These are phyloP conservation scores for Protomyces pachydermus DNA, from an alignment of 1,139 yeast genomes.

Conservation along the genomic window DNA sequence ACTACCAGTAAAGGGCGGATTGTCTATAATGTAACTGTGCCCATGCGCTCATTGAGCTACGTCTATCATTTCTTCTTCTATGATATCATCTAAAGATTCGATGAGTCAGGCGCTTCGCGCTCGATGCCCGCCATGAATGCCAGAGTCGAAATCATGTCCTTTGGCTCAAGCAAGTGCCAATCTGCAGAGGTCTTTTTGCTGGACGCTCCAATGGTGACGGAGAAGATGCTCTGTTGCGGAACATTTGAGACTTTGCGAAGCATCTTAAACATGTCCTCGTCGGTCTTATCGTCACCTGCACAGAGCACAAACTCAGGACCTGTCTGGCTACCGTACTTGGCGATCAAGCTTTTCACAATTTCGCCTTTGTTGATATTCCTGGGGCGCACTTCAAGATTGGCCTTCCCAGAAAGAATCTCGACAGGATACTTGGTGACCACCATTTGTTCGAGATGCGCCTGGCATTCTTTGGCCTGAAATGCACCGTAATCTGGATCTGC, in stretches of 20 bases:
- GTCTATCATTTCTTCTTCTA: background rate
- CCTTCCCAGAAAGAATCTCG: conserved; percentile 97
- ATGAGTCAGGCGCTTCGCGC: background rate
- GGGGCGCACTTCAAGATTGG: conserved; percentile 94
- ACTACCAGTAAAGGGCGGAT: background rate
- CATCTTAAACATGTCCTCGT: conserved; percentile 88
- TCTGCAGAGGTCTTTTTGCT: conserved; percentile 83
- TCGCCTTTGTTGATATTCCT: conserved; percentile 93
- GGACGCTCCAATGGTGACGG: conserved; percentile 94
- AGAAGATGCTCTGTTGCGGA: conserved; percentile 49
- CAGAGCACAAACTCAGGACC: conserved; percentile 82
- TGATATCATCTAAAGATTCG: background rate
- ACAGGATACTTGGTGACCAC: conserved; percentile 69
- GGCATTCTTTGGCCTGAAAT: conserved; percentile 73
- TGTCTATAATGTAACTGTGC: background rate
- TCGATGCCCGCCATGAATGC: conserved; percentile 18
- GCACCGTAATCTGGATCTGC: conserved; percentile 90
- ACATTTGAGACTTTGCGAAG: conserved; percentile 53
- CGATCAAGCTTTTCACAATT: conserved; percentile 73
- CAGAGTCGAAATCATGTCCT: conserved; percentile 49
- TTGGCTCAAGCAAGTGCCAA: conserved; percentile 80
- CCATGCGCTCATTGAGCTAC: background rate
- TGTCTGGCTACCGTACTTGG: conserved; percentile 41
- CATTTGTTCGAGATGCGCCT: conserved; percentile 56
- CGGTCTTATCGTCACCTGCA: conserved; percentile 93